Evolutionary conservation across 352 stramenopile species (phyloP).

Genomic region (Pythium sp.): DNA sequence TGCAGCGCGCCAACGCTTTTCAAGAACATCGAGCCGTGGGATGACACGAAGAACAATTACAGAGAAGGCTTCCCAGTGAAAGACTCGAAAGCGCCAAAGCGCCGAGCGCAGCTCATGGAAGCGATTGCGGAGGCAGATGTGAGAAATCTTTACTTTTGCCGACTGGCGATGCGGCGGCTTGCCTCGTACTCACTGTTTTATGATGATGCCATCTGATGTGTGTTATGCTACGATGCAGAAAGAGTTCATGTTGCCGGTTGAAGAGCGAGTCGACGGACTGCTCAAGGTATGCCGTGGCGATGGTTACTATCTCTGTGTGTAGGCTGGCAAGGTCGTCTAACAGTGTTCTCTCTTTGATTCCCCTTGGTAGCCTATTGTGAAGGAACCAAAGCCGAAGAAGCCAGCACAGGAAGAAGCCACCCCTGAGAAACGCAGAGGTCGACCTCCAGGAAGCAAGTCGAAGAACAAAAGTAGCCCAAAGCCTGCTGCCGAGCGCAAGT

Average conservation of each 20-base stretch:
- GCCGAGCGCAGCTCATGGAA: slow-evolving; percentile 55
- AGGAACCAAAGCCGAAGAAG: slow-evolving; percentile 19
- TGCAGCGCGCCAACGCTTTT: slow-evolving; percentile 49
- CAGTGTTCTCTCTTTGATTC: background rate
- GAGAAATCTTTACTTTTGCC: slow-evolving; percentile 11
- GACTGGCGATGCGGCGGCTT: background rate
- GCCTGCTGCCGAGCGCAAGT: slow-evolving; percentile 11
- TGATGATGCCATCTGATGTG: slow-evolving; percentile 8
- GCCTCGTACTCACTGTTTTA: background rate
- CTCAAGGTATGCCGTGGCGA: slow-evolving; percentile 30
- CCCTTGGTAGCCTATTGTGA: slow-evolving; percentile 10
- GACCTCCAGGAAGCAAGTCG: slow-evolving; percentile 34
- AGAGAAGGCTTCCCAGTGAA: slow-evolving; percentile 57
- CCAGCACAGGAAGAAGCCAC: slow-evolving; percentile 16
- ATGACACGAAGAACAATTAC: slow-evolving; percentile 73
- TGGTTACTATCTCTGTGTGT: background rate
- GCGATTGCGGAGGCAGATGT: slow-evolving; percentile 74
- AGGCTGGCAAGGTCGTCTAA: background rate
- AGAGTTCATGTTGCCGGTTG: slow-evolving; percentile 50
- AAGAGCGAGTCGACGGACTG: slow-evolving; percentile 53
- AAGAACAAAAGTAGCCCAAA: slow-evolving; percentile 31
- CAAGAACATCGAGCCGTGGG: slow-evolving; percentile 69
- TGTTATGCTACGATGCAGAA: slow-evolving; percentile 32
- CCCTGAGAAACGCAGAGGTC: slow-evolving; percentile 46
- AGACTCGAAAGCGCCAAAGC: slow-evolving; percentile 73